A percentile compares a stretch with the other conserved stretches of the same genome.
phyloP scores from a whole-genome alignment of 345 rosid genomes.

The Lepidium africanum region DNA sequence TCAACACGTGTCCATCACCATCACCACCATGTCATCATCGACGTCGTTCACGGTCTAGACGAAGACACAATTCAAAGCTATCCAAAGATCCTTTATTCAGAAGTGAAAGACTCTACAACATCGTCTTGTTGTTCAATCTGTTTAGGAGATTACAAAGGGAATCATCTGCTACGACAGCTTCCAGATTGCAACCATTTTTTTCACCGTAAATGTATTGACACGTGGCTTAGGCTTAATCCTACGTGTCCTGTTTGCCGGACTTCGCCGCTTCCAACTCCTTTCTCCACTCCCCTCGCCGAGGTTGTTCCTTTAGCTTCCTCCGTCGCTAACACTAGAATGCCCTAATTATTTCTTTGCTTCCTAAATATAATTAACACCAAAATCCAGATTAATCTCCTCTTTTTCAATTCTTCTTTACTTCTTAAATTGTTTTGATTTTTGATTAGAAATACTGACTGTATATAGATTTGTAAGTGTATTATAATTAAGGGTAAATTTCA shows the following conservation, averaged over 20 bases:
- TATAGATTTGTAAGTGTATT: neutral
- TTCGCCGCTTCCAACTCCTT: slow-evolving; percentile 83
- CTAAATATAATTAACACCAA: neutral
- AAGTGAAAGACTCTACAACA: slow-evolving; percentile 50
- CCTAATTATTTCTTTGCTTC: slow-evolving; percentile 14
- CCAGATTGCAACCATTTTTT: slow-evolving; percentile 81
- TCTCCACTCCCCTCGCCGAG: slow-evolving; percentile 71
- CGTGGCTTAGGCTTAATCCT: slow-evolving; percentile 69
- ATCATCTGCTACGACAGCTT: slow-evolving; percentile 46
- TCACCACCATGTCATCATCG: slow-evolving; percentile 31
- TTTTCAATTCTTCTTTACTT: neutral
- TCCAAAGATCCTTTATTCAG: slow-evolving; percentile 66
- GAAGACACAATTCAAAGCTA: slow-evolving; percentile 65
- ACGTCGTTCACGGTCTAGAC: slow-evolving; percentile 45
- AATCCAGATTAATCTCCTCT: neutral
- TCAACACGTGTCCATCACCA: slow-evolving; percentile 5
- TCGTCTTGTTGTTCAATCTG: slow-evolving; percentile 67
- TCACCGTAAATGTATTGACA: slow-evolving; percentile 77
- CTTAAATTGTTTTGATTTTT: neutral
- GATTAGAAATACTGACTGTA: slow-evolving; percentile 4
- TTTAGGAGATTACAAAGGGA: slow-evolving; percentile 62
- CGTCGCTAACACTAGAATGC: slow-evolving; percentile 29
- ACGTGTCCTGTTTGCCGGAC: slow-evolving; percentile 77
- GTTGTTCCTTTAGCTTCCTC: slow-evolving; percentile 58
- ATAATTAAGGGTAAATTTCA: neutral